Percentiles rank a stretch among this genome's conserved stretches.
phyloP scores from a whole-genome alignment of 1,139 yeast species.

The Suhomyces yuchorum region DNA sequence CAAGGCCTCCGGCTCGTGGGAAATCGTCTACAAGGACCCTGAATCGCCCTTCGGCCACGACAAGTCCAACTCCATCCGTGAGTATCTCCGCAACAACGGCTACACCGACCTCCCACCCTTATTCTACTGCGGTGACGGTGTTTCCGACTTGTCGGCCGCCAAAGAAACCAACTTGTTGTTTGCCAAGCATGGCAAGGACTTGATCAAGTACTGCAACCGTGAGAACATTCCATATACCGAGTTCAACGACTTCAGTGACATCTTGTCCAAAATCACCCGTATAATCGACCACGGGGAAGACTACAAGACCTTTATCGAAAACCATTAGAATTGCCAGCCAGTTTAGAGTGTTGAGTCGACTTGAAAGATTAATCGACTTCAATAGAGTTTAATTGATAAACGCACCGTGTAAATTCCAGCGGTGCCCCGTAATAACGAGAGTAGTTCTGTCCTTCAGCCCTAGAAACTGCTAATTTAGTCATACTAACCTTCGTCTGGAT shows the following conservation, averaged over 20 bases:
- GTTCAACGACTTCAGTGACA: constrained; percentile 75
- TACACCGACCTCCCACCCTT: constrained; percentile 36
- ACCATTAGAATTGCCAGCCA: constrained; percentile 17
- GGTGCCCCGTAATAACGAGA: no score
- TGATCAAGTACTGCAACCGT: constrained; percentile 77
- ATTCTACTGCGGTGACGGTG: constrained; percentile 97
- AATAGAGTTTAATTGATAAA: not conserved
- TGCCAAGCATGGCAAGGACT: constrained; percentile 90
- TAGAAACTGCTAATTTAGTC: no score
- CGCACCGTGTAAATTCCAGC: not conserved
- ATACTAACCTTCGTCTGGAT: no score
- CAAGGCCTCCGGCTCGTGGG: constrained; percentile 62
- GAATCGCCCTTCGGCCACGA: constrained; percentile 92
- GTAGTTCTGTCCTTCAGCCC: no score
- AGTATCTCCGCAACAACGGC: constrained; percentile 54
- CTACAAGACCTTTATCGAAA: constrained; percentile 34
- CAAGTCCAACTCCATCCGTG: constrained; percentile 78
- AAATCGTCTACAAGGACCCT: constrained; percentile 76
- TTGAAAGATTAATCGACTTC: not conserved
- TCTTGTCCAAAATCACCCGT: constrained; percentile 46
- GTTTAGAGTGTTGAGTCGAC: not conserved
- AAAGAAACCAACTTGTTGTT: constrained; percentile 89
- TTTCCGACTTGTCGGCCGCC: constrained; percentile 92
- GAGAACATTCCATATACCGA: constrained; percentile 84
- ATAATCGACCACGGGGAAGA: constrained; percentile 33